Evolutionary conservation across 257 asterid species (phyloP), one percentile per base, ranked within the genome.

Genomic region (Handroanthus guayacan): DNA sequence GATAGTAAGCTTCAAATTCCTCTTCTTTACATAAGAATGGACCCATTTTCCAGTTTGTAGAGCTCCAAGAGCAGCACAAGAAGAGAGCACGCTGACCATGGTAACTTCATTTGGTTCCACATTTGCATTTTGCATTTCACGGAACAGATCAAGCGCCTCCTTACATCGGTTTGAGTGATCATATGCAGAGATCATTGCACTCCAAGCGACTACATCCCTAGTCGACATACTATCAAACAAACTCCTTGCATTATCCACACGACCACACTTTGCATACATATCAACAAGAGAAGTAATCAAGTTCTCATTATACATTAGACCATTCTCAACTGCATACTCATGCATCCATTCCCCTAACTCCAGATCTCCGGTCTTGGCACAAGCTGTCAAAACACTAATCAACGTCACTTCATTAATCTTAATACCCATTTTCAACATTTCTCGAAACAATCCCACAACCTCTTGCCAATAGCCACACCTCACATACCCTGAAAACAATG

Each of bases 21-120:
- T 81, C 80, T 65, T 85, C 69, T 74, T 76, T 56, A 81, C 67
- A 9, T 81, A 87, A 12, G 82, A 81, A 67, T 85, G 88, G 34
- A 78, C 72, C 88, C 85, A 79, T 79, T 78, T 84, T 44, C 89
- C 89, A 3, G 83, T 83, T 55, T 79, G 83, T 20, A 85, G 74
- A 71, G 89, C 89, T 67, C 89, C 91, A 67, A 85, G 85, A n/a
- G 58, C 67, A 8, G 87, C 86, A 78, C 89, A 87, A 13, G 85
- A 68, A n/a, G 87, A 83, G 65, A 87, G 85, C 9, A 87, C 79
- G 56, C 88, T 79, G 43, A 85, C 81, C 89, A 85, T 79, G 1
- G 88, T 85, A 2, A 87, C 87, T 70, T 87, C 88, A 57, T 85
- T 83, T 4, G 89, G 89, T 58, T 82, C 74, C 5, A 83, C 82